phyloP scores from a whole-genome alignment of 805 yeast species.

The Naumovozyma baii region DNA sequence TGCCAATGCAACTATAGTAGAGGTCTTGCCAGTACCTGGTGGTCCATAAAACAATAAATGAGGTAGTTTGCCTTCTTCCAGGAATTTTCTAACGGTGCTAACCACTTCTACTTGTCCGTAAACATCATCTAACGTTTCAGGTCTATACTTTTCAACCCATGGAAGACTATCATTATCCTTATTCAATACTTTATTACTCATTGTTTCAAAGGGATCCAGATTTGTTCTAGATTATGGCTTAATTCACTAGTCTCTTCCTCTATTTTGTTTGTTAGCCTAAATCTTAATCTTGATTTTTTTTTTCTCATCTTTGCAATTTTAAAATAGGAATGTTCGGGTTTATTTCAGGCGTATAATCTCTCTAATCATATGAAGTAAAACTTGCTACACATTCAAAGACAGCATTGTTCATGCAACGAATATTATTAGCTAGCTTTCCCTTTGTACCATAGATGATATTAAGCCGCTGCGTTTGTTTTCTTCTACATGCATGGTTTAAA shows the following conservation, averaged over 20 bases:
- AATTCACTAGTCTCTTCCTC: too few relatives aligned
- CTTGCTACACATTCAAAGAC: too few relatives aligned
- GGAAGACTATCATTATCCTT: constrained; percentile 43
- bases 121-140: constrained; percentile 71
- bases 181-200: constrained; percentile 1
- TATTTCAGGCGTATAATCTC: background rate
- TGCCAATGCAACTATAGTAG: constrained; percentile 81
- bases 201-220: background rate
- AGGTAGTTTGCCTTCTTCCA: constrained; percentile 74
- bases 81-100: constrained; percentile 74
- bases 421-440: too few relatives aligned
- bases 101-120: constrained; percentile 87
- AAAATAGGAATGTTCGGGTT: background rate
- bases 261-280: too few relatives aligned
- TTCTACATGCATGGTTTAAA: too few relatives aligned
- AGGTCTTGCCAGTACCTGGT: constrained; percentile 90
- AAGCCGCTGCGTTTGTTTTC: too few relatives aligned
- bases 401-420: too few relatives aligned
- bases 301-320: background rate
- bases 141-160: constrained; percentile 96
- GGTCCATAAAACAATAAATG: constrained; percentile 92
- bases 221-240: too few relatives aligned
- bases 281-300: background rate
- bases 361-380: background rate
- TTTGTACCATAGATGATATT: too few relatives aligned